Evolutionary conservation across 768 basidiomycete species (phyloP), one percentile per base, ranked within the genome.

Genomic region (Lactifluus echinatus): DNA sequence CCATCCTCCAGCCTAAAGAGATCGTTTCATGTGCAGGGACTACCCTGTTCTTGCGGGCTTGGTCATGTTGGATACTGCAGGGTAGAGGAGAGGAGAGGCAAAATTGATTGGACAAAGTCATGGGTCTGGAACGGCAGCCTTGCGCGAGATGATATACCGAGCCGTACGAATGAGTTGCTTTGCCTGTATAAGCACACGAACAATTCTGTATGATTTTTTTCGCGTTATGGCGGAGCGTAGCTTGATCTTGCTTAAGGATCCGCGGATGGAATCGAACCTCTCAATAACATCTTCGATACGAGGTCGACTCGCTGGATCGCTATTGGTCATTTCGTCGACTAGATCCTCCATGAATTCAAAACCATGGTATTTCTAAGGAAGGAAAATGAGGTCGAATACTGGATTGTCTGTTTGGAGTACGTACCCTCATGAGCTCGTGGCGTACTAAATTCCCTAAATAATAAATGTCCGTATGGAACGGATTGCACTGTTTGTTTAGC

Each of bases 391-490:
- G 8, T n/a, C 8, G 21, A 55, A 1, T 39, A 11, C 17, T n/a
- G 12, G 24, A 23, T 37, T n/a, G 8, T n/a, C n/a, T 8, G 21
- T 36, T 14, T 8, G 36, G n/a, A 39, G 15, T 10, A 48, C 65
- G 5, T 49, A 73, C 73, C 37, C 52, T 53, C 6, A 68, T 26
- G 28, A 73, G 69, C 3, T 66, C 34, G 21, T 50, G 44, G 8
- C 65, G 61, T 15, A 74, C 66, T 14, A 69, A 28, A 40, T 72
- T 72, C 4, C 70, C 73, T 11, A 73, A 33, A 36, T 67, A 68
- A 55, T 72, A 73, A 6, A 73, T 56, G 49, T 75, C 73, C 2
- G 68, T 70, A 7, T 66, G 63, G 53, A 73, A 73, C 1, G 71
- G 71, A 43, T 74, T 65, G 49, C 51, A 63, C 10, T n/a, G n/a